Base-by-base conservation (phyloP, 805 yeast species). In the Metschnikowia continentalis region DNA sequence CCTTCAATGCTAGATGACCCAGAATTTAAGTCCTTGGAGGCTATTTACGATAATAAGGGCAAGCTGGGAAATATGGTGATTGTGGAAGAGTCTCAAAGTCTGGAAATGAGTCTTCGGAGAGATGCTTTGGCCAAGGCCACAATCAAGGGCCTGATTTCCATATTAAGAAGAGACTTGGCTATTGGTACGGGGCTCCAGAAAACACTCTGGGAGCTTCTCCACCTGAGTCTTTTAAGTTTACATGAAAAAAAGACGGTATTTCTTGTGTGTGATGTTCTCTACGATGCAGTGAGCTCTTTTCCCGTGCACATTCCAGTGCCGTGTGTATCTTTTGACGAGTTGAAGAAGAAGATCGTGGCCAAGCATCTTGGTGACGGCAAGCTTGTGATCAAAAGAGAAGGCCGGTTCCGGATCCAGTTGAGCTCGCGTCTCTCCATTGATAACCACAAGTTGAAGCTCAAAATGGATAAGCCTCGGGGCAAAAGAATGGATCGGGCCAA, bases 151-250 rank as follows among this genome's bases (percentile, higher is more conserved):
- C 81, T 89, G 0, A 77, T 86, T 37, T 85, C 82, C 26, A 60
- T 85, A 5, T 66, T 88, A 11, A 70, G 92, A 47, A 72, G 86
- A 46, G 86, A 82, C 48, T 78, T 81, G 51, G 63, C 79, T 2
- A 73, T 79, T 46, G 82, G 86, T 0, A 62, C 66, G 30, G 88
- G 90, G 0, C 69, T 94, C 19, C 76, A 77, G 48, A 59, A 63
- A 2, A 77, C 78, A 7, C 59, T 94, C 1, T 90, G 97, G 97
- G 74, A 77, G 41, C 74, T 83, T 8, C 64, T 90, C 7, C 86
- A 84, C 58, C 75, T 86, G 0, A 81, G 86, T 1, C 64, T 84
- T 23, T 53, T 84, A 17, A 77, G 86, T 11, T 67, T 88, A 1
- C 69, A 78, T 39, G 83, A 83, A 33, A 81, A 83, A 56, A 75